These are phyloP conservation scores for Dioszegia aurantiaca DNA, from an alignment of 768 basidiomycete species.

Conservation along the genomic window DNA sequence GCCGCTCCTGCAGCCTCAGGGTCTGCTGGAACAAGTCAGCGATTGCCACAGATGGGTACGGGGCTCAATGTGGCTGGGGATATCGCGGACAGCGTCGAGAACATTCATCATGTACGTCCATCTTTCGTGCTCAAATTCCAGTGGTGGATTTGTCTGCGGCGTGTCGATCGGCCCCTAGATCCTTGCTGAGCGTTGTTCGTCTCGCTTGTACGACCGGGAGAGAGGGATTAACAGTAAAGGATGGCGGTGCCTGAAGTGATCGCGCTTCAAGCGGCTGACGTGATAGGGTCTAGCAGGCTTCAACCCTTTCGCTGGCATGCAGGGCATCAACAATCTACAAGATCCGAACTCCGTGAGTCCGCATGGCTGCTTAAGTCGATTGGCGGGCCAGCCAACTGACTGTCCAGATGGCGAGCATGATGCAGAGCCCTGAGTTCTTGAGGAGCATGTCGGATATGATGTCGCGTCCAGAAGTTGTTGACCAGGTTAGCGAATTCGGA, in stretches of 20 bases:
- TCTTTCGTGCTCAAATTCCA: background rate
- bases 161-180: no score
- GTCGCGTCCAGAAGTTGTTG: slow-evolving; percentile 82
- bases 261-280: background rate
- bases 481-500: slow-evolving; percentile 56
- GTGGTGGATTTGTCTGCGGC: no score
- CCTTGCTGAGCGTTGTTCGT: no score
- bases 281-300: slow-evolving; percentile 54
- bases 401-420: slow-evolving; percentile 73
- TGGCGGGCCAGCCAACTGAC: background rate
- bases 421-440: slow-evolving; percentile 69
- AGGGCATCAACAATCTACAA: slow-evolving; percentile 72
- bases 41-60: slow-evolving; percentile 74
- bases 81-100: slow-evolving; percentile 55
- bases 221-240: background rate
- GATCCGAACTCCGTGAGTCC: slow-evolving; percentile 86
- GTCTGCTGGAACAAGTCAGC: slow-evolving; percentile 13
- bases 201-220: no score
- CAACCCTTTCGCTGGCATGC: slow-evolving; percentile 86
- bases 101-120: slow-evolving; percentile 42
- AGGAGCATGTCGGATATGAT: slow-evolving; percentile 84
- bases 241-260: no score
- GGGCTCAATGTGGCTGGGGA: slow-evolving; percentile 79
- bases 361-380: background rate
- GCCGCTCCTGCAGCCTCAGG: slow-evolving; percentile 50